A percentile compares a stretch with the other conserved stretches of the same genome.
phyloP scores from a whole-genome alignment of 768 basidiomycete genomes.

The Auriscalpium orientale region DNA sequence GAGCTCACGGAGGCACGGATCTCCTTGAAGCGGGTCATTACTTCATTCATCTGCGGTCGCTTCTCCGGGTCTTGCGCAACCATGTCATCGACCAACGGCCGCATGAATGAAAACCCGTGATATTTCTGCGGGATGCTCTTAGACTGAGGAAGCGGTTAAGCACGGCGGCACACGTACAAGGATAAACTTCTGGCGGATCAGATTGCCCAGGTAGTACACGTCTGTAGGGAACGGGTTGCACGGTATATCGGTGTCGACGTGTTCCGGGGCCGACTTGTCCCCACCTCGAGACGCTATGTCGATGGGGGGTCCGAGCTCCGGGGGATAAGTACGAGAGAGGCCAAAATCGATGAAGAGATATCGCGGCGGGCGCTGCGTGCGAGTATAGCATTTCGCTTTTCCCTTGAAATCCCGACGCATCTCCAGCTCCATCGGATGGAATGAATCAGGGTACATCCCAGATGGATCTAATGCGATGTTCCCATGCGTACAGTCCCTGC shows the following conservation, averaged over 20 bases:
- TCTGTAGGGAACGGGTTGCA: constrained; percentile 21
- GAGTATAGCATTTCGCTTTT: constrained; percentile 11
- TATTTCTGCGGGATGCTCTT: background rate
- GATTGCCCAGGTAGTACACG: constrained; percentile 20
- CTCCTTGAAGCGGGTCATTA: constrained; percentile 24
- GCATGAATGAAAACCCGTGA: constrained; percentile 8
- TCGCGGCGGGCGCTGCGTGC: constrained; percentile 19
- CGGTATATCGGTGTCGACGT: background rate
- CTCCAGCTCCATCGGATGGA: constrained; percentile 4
- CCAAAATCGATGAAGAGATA: constrained; percentile 27
- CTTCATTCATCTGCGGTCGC: constrained; percentile 31
- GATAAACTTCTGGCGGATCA: constrained; percentile 14
- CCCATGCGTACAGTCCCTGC: constrained; percentile 6
- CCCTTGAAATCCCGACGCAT: constrained; percentile 2
- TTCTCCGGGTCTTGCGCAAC: constrained; percentile 24
- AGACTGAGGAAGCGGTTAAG: background rate
- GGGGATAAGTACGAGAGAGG: constrained; percentile 16
- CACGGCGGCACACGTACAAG: constrained; percentile 7
- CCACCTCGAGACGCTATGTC: constrained; percentile 17
- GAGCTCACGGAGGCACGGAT: constrained; percentile 19
- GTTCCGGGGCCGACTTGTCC: constrained; percentile 21
- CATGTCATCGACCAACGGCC: constrained; percentile 25
- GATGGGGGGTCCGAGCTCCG: background rate
- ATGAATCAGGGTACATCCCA: constrained; percentile 5
- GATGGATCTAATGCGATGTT: constrained; percentile 10